Conservation (phyloP, 169 alveolate genomes). For the Plasmodium vivax region DNA sequence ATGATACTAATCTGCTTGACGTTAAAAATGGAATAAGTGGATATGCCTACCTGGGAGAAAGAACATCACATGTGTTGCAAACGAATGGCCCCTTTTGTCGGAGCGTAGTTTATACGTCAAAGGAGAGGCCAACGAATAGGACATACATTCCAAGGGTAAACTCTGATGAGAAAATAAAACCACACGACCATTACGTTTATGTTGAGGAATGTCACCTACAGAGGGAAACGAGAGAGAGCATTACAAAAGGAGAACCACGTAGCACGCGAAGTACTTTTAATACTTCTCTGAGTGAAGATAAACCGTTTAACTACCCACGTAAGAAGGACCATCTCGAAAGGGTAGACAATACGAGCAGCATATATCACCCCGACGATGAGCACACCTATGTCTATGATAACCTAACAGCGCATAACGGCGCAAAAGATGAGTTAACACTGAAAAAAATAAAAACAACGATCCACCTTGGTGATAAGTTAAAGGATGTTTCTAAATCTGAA, state of each 20-base stretch:
- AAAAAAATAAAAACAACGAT: background rate
- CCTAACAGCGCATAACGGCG: background rate
- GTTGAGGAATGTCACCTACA: background rate
- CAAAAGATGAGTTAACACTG: slow-evolving; percentile 11
- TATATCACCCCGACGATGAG: background rate
- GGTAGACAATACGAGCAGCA: background rate
- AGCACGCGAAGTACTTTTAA: background rate
- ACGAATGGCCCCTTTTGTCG: background rate
- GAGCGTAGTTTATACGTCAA: background rate
- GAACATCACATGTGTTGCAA: background rate
- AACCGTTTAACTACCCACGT: background rate
- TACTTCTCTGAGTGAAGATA: background rate
- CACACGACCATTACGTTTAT: background rate
- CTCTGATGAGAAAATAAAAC: background rate
- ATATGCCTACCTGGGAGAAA: background rate
- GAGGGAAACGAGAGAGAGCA: background rate
- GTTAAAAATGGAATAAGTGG: background rate
- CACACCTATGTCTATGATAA: background rate
- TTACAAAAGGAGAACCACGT: background rate
- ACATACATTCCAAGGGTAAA: background rate
- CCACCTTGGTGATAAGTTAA: background rate
- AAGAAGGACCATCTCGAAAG: background rate
- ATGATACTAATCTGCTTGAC: background rate
- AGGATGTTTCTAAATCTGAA: background rate
- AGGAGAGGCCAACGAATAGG: background rate